phyloP scores from a whole-genome alignment of 2,329 filamentous ascomycete species.

The Pseudogymnoascus sp. region DNA sequence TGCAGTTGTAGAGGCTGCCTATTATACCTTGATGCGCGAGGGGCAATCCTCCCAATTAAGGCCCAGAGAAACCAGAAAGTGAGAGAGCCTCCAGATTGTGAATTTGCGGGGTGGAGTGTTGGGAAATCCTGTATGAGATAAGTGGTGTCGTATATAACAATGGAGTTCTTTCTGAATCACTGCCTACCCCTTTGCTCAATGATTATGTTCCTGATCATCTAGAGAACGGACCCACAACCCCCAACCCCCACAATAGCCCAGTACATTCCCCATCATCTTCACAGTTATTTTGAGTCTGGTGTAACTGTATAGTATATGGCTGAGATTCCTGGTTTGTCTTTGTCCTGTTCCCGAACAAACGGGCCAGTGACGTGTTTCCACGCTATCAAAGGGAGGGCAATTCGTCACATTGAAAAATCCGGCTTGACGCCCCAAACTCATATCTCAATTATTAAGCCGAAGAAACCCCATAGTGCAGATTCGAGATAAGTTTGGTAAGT shows the following conservation, averaged over 20 bases:
- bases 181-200: neutral
- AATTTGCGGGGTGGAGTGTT: neutral
- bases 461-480: neutral
- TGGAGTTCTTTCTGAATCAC: neutral
- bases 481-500: neutral
- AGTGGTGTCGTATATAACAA: neutral
- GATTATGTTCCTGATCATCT: neutral
- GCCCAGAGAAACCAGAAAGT: neutral
- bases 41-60: neutral
- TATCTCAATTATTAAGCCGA: neutral
- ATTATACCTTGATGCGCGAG: neutral
- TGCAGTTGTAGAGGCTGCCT: neutral
- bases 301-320: neutral
- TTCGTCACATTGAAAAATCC: neutral
- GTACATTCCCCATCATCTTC: neutral
- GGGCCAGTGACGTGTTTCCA: neutral
- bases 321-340: neutral
- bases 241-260: neutral
- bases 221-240: neutral
- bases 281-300: neutral
- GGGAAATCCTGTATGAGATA: neutral
- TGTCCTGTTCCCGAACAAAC: neutral
- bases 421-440: neutral
- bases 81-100: neutral
- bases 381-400: neutral